Percentiles rank a stretch among this genome's conserved stretches.
These are phyloP conservation scores for Fraxinus greggii DNA, from an alignment of 305 asterid genomes.

Conservation along the genomic window DNA sequence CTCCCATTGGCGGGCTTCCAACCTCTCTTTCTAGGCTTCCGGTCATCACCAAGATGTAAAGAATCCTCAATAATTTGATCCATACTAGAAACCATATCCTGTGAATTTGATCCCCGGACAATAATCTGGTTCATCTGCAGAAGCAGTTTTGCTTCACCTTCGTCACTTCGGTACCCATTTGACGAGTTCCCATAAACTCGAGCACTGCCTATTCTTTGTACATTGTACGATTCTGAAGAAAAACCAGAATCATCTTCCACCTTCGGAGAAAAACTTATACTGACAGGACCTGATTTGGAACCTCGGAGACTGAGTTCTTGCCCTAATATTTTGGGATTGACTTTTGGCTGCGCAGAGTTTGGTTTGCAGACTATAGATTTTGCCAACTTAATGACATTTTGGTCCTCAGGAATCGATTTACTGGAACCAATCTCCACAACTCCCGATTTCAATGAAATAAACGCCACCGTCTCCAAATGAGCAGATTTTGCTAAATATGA, in stretches of 20 bases:
- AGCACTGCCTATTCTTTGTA: constrained; percentile 43
- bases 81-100: constrained; percentile 20
- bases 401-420: constrained; percentile 60
- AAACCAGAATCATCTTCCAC: constrained; percentile 63
- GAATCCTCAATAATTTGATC: constrained; percentile 49
- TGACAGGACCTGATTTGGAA: constrained; percentile 64
- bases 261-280: constrained; percentile 69
- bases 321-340: constrained; percentile 62
- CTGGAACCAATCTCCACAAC: constrained; percentile 82
- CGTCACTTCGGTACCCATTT: constrained; percentile 59
- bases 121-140: constrained; percentile 33
- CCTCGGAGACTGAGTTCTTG: constrained; percentile 70
- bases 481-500: constrained; percentile 66
- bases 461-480: constrained; percentile 52
- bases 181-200: constrained; percentile 57
- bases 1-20: constrained; percentile 90
- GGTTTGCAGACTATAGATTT: constrained; percentile 53
- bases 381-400: constrained; percentile 47
- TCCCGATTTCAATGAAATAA: constrained; percentile 76
- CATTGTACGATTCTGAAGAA: constrained; percentile 52
- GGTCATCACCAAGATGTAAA: constrained; percentile 52
- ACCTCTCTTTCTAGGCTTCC: constrained; percentile 83
- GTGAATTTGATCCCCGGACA: constrained; percentile 22
- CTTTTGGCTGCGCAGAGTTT: constrained; percentile 44
- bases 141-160: constrained; percentile 47